These are phyloP conservation scores for Cymodocea nodosa DNA, from an alignment of 116 monocot species.

Conservation along the genomic window DNA sequence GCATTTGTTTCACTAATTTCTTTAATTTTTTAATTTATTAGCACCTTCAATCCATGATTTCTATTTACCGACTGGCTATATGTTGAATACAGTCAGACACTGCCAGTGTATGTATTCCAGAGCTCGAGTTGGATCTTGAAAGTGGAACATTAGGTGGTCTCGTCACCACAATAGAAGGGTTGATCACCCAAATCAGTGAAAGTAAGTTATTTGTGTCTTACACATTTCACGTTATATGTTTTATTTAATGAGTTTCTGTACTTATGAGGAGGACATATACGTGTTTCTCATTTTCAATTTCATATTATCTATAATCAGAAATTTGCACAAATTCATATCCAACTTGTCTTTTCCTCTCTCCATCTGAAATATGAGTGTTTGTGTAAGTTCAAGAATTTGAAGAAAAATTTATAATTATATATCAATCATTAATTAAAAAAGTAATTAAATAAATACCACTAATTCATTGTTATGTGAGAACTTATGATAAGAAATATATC, in stretches of 20 bases:
- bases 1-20: neutral
- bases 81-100: constrained; percentile 60
- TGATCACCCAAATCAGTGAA: constrained; percentile 82
- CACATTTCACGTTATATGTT: neutral
- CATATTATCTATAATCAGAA: too few relatives aligned
- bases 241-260: neutral
- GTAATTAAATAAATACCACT: too few relatives aligned
- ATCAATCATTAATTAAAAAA: too few relatives aligned
- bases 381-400: too few relatives aligned
- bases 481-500: too few relatives aligned
- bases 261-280: neutral
- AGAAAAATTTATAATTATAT: too few relatives aligned
- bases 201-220: constrained; percentile 32
- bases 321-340: too few relatives aligned
- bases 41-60: neutral
- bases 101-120: constrained; percentile 76
- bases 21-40: neutral
- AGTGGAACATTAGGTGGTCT: constrained; percentile 96
- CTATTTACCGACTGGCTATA: neutral
- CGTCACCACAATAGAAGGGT: constrained; percentile 93
- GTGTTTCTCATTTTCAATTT: too few relatives aligned
- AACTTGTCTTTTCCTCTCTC: too few relatives aligned
- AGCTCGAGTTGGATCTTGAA: constrained; percentile 84
- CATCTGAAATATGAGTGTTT: too few relatives aligned
- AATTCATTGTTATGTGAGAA: too few relatives aligned